Percentiles rank a stretch among this genome's conserved stretches.
phyloP scores from a whole-genome alignment of 306 rosid species.

The Malus asiatica region DNA sequence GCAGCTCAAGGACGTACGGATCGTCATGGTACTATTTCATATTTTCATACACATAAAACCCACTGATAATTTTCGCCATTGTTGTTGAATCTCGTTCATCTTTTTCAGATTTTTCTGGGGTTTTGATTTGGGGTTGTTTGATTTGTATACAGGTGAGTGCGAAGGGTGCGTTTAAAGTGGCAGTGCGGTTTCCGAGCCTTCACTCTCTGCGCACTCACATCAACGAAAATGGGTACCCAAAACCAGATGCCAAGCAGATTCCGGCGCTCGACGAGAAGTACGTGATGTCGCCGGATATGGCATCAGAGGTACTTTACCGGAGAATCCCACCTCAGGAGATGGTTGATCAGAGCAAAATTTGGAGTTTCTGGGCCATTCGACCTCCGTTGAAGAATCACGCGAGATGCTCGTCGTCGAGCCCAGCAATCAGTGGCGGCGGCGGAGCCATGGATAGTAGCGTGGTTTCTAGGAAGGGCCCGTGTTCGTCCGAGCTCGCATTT shows the following conservation, averaged over 20 bases:
- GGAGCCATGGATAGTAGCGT: constrained; percentile 2
- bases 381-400: constrained; percentile 4
- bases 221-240: constrained; percentile 21
- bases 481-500: constrained; percentile 56
- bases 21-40: constrained; percentile 55
- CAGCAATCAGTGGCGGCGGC: constrained; percentile 24
- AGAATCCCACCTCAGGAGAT: constrained; percentile 42
- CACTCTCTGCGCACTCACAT: constrained; percentile 55
- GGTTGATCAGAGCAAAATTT: constrained; percentile 31
- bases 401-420: constrained; percentile 2
- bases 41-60: background rate
- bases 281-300: constrained; percentile 42
- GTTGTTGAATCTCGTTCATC: background rate
- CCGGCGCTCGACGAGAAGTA: constrained; percentile 64
- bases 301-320: constrained; percentile 41
- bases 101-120: background rate
- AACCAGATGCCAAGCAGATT: constrained; percentile 33
- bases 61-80: background rate
- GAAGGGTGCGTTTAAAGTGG: constrained; percentile 31
- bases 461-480: constrained; percentile 45
- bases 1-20: constrained; percentile 45
- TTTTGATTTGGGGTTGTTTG: background rate
- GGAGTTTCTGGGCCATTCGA: constrained; percentile 61
- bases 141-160: constrained; percentile 46
- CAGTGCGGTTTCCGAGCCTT: constrained; percentile 62